Conservation (phyloP, 768 basidiomycete species). For the Polyporus arcularius region DNA sequence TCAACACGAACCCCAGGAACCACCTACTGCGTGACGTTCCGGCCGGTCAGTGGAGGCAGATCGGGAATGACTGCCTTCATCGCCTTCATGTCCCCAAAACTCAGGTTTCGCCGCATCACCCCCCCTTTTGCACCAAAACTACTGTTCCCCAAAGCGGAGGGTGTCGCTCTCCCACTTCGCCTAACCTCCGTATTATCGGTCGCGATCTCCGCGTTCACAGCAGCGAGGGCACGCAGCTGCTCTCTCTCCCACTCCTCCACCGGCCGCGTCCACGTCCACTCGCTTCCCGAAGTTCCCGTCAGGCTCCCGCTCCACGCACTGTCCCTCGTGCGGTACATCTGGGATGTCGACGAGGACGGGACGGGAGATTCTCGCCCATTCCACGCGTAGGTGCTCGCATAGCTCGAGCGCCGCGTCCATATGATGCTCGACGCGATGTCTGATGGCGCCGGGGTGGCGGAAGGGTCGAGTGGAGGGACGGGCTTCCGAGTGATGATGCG, state of each 20-base stretch:
- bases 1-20: too few species aligned
- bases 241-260: not conserved
- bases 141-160: too few species aligned
- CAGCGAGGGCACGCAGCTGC: not conserved
- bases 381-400: not conserved
- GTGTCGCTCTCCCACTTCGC: too few species aligned
- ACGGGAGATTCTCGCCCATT: not conserved
- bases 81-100: too few species aligned
- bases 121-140: too few species aligned
- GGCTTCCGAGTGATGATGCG: not conserved
- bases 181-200: too few species aligned
- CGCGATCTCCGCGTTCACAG: not conserved
- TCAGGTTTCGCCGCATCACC: too few species aligned
- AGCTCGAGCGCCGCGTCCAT: not conserved
- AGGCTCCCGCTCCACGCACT: constrained; percentile 1
- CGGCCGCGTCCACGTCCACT: not conserved
- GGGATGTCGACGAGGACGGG: constrained; percentile 9
- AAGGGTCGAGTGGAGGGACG: not conserved
- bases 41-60: too few species aligned
- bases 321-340: constrained; percentile 17
- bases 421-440: not conserved
- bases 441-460: not conserved
- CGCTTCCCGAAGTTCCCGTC: too few species aligned
- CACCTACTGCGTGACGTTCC: too few species aligned
- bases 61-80: too few species aligned